Conservation (phyloP, 306 rosid genomes). For the Prunus mume region DNA sequence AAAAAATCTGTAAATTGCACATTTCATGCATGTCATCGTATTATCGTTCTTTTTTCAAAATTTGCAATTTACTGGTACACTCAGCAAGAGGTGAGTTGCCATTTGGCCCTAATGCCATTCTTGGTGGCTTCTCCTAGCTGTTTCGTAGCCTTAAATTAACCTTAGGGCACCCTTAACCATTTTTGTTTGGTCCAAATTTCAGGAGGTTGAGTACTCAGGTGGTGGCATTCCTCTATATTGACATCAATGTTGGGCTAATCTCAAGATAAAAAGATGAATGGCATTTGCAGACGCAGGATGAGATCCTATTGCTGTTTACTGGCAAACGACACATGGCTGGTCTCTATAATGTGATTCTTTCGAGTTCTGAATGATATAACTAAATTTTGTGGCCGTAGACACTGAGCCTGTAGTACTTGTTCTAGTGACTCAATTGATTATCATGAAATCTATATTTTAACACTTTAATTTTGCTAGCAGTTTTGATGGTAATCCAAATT, state of each 20-base stretch:
- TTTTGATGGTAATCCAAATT: neutral
- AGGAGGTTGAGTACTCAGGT: conserved; percentile 59
- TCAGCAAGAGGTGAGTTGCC: neutral
- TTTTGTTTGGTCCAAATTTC: conserved; percentile 14
- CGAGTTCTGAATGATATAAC: neutral
- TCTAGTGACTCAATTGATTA: neutral
- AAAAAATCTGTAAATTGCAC: neutral
- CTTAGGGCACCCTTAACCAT: neutral
- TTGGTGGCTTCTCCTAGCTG: neutral
- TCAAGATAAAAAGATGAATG: neutral
- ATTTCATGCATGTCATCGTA: neutral
- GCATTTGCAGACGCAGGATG: neutral
- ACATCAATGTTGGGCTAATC: neutral
- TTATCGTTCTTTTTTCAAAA: neutral
- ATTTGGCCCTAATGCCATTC: neutral
- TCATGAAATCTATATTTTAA: neutral
- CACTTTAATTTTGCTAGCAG: neutral
- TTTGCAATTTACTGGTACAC: neutral
- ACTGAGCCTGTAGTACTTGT: conserved; percentile 7
- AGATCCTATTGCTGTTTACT: conserved; percentile 1
- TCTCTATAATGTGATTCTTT: conserved; percentile 3
- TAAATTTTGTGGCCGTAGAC: conserved; percentile 9
- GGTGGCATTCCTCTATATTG: conserved; percentile 43
- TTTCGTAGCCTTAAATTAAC: neutral
- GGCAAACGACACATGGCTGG: neutral